Conservation (phyloP, 768 basidiomycete species). For the Boletales sp. region DNA sequence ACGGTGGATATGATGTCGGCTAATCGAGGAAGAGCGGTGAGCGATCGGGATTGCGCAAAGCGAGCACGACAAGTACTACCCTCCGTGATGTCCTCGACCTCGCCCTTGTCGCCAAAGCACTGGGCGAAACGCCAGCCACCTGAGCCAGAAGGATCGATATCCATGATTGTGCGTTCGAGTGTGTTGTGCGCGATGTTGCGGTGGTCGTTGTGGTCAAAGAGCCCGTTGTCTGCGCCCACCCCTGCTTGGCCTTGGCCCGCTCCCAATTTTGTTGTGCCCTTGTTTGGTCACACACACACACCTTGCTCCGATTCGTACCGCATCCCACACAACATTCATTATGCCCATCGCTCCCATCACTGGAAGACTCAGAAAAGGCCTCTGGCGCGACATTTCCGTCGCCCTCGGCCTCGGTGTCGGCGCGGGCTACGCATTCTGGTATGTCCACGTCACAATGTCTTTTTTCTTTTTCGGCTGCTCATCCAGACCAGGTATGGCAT, state of each 20-base stretch:
- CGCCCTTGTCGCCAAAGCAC: slow-evolving; percentile 99
- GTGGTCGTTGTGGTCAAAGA: slow-evolving; percentile 11
- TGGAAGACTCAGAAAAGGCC: slow-evolving; percentile 88
- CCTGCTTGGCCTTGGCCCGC: slow-evolving; percentile 7
- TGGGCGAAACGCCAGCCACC: slow-evolving; percentile 99
- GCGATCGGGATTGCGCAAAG: slow-evolving; percentile 8
- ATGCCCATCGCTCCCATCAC: slow-evolving; percentile 92
- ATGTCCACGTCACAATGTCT: slow-evolving; percentile 27
- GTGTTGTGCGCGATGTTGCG: slow-evolving; percentile 10
- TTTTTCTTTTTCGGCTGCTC: slow-evolving; percentile 22
- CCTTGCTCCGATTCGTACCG: slow-evolving; percentile 27
- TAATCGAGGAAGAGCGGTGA: slow-evolving; percentile 34
- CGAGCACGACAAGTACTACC: slow-evolving; percentile 45
- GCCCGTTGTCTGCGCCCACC: slow-evolving; percentile 16
- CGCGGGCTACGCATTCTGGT: slow-evolving; percentile 84
- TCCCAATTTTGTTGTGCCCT: slow-evolving; percentile 28
- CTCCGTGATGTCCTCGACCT: slow-evolving; percentile 99
- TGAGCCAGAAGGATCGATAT: slow-evolving; percentile 78
- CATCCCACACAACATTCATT: slow-evolving; percentile 18
- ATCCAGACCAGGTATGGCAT: slow-evolving; percentile 64
- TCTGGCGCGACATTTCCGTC: slow-evolving; percentile 80
- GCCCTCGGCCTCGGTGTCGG: slow-evolving; percentile 74
- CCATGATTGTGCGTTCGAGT: slow-evolving; percentile 46
- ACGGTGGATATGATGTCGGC: slow-evolving; percentile 99
- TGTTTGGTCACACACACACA: slow-evolving; percentile 25